Conservation (phyloP, 2,329 filamentous ascomycete genomes). For the Fusarium tuaranense region DNA sequence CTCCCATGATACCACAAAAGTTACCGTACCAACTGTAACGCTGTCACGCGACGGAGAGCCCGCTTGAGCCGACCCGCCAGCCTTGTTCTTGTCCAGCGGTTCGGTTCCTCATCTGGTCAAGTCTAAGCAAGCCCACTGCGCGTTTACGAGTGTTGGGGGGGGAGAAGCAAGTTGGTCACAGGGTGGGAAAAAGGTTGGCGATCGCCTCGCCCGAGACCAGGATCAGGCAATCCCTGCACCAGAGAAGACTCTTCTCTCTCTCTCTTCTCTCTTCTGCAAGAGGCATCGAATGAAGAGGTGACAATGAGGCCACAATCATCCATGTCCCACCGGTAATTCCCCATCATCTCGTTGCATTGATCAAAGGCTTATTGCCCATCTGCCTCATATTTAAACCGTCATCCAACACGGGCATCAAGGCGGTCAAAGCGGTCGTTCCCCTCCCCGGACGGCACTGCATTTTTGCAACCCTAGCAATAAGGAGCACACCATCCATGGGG, state of each 20-base stretch:
- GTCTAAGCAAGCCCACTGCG: slow-evolving; percentile 2
- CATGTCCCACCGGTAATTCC: slow-evolving; percentile 18
- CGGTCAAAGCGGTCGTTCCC: slow-evolving; percentile 42
- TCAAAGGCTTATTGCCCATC: slow-evolving; percentile 36
- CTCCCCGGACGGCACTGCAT: slow-evolving; percentile 39
- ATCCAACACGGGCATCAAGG: slow-evolving; percentile 41
- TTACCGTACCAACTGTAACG: background rate
- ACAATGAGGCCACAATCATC: slow-evolving; percentile 23
- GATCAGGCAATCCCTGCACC: slow-evolving; percentile 34
- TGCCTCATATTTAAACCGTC: slow-evolving; percentile 31
- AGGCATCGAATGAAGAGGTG: background rate
- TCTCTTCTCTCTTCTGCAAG: background rate
- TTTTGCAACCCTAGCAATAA: slow-evolving; percentile 39
- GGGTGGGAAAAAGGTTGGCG: slow-evolving; percentile 21
- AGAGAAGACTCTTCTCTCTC: background rate
- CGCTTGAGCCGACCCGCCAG: slow-evolving; percentile 22
- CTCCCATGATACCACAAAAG: background rate
- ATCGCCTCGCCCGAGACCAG: slow-evolving; percentile 29
- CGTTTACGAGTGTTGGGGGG: slow-evolving; percentile 26
- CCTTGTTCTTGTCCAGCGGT: slow-evolving; percentile 16
- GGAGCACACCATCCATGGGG: slow-evolving; percentile 28
- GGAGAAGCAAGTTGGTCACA: slow-evolving; percentile 30
- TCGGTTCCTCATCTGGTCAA: slow-evolving; percentile 38
- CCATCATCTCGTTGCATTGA: slow-evolving; percentile 37
- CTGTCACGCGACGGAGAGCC: slow-evolving; percentile 24